Base-by-base conservation (phyloP, 2,329 filamentous ascomycete species). In the Botrytis deweyae region DNA sequence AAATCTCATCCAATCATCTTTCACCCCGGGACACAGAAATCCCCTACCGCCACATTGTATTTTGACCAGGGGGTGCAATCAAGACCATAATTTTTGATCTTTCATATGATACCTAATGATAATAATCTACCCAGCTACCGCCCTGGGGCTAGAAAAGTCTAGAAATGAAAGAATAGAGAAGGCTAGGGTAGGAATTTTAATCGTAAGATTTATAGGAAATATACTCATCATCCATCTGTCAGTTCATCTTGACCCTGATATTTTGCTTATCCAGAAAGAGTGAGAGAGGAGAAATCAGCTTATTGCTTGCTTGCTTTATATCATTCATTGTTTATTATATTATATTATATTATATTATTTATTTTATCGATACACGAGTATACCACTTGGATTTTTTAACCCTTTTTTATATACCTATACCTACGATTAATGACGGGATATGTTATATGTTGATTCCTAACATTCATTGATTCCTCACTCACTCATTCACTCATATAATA, bases 121-220 rank as follows among this genome's bases (percentile, higher is more conserved):
- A 62, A 38, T 38, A 3, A 14, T 18, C 16, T 52, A 14, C 22
- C 25, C 10, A 52, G 25, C 10, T 52, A 52, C 25, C 22, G 25
- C 22, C 20, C 59, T 14, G 9, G 22, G 61, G 12, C 36, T 63
- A 42, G 38, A 63, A 29, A 63, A 63, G 61, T 63, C 61, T 29
- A 63, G 61, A 63, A 63, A 63, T 29, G 8, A 40, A 33, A 33
- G 38, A 44, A 64, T 9, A 25, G 18, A 49, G 42, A 36, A 49
- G 42, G 63, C 16, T 12, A 18, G 44, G 22, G 20, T 36, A 12
- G 49, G 49, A n/a, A 52, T 52, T 66, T 64, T 38, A 29, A 55
- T 67, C 46, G 65, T 67, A 67, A 55, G 46, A 67, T 55, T 52
- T 46, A 12, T n/a, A 8, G 14, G 10, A n/a, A n/a, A 67, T 55